Evolutionary conservation across 805 yeast species (phyloP).

Genomic region (Monosporozyma unispora): DNA sequence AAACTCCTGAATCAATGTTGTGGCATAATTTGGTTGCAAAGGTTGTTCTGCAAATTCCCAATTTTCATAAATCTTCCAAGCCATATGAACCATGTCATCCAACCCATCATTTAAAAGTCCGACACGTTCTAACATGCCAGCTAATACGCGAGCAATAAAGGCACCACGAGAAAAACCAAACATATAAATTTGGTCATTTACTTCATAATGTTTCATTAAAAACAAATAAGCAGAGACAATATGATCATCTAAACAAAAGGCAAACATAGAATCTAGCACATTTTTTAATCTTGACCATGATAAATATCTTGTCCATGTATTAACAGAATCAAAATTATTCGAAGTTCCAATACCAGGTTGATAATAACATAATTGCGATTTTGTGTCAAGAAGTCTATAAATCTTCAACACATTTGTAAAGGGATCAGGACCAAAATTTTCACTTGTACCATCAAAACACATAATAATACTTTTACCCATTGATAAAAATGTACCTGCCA

Average conservation of each 20-base stretch:
- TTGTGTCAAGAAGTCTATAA: conserved; percentile 43
- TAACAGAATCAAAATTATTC: conserved; percentile 33
- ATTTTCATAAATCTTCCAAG: conserved; percentile 52
- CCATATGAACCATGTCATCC: conserved; percentile 47
- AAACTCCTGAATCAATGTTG: conserved; percentile 44
- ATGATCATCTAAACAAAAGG: conserved; percentile 46
- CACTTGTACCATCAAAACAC: conserved; percentile 58
- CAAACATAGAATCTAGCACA: conserved; percentile 39
- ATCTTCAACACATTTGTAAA: conserved; percentile 47
- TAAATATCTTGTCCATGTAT: conserved; percentile 13
- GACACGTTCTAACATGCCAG: conserved; percentile 58
- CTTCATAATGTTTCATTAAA: conserved; percentile 39
- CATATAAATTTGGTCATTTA: conserved; percentile 44
- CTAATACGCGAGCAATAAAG: conserved; percentile 52
- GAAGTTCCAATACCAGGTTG: conserved; percentile 61
- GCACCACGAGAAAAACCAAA: conserved; percentile 63
- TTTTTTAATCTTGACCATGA: conserved; percentile 16
- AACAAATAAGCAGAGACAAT: conserved; percentile 49
- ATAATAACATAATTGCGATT: conserved; percentile 48
- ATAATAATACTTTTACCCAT: conserved; percentile 38
- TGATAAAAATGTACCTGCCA: too few relatives aligned
- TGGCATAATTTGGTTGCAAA: conserved; percentile 33
- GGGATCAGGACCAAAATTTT: conserved; percentile 47
- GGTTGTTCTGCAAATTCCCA: conserved; percentile 60
- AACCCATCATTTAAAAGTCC: conserved; percentile 49